phyloP scores from a whole-genome alignment of 306 rosid species.

The Prunus campanulata region DNA sequence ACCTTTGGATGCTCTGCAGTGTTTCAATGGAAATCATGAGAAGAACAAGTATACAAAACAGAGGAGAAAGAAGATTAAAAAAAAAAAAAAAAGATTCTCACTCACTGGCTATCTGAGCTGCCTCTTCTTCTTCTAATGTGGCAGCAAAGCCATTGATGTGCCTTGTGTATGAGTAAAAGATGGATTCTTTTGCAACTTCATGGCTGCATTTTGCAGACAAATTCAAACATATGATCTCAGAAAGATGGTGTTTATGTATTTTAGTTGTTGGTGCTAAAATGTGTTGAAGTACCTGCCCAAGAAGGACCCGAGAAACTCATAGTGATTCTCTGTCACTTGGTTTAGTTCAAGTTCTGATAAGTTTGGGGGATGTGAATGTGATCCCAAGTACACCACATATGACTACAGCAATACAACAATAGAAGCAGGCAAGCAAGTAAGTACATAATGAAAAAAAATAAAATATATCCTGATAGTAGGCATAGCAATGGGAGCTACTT shows the following conservation, averaged over 20 bases:
- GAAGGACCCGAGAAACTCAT: conserved; percentile 71
- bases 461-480: background rate
- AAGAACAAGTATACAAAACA: background rate
- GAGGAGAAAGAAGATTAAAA: background rate
- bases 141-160: conserved; percentile 98
- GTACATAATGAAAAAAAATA: background rate
- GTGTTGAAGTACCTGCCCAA: conserved; percentile 50
- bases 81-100: background rate
- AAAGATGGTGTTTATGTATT: background rate
- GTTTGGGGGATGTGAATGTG: conserved; percentile 60
- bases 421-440: background rate
- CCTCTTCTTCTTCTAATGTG: conserved; percentile 64
- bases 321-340: conserved; percentile 55
- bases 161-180: conserved; percentile 81
- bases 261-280: background rate
- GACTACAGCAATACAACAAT: conserved; percentile 39
- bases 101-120: conserved; percentile 59
- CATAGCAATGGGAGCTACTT: background rate
- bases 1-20: conserved; percentile 66
- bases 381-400: conserved; percentile 84
- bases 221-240: background rate
- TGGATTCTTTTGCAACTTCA: conserved; percentile 50
- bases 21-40: background rate
- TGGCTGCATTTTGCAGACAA: conserved; percentile 28
- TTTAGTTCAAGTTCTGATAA: conserved; percentile 40